These are phyloP conservation scores for Arctium minus DNA, from an alignment of 129 eudicot species.

Conservation along the genomic window DNA sequence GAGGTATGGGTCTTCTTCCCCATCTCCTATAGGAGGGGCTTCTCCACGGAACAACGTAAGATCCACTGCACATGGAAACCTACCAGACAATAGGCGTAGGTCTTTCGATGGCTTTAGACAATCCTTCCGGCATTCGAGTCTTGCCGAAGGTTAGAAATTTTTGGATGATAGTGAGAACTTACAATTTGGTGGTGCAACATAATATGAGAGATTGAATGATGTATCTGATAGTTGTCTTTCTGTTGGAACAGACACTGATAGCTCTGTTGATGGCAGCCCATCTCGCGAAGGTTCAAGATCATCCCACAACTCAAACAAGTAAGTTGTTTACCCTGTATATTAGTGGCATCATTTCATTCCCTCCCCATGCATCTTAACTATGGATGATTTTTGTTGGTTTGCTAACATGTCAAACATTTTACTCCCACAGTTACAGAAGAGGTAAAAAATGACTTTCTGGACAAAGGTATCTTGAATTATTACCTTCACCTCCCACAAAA, in stretches of 20 bases:
- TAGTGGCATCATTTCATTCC: background rate
- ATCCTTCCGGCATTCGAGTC: constrained; percentile 25
- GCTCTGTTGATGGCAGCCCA: constrained; percentile 37
- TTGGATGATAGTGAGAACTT: constrained; percentile 9
- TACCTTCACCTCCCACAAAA: background rate
- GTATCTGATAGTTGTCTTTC: constrained; percentile 46
- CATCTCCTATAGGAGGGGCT: constrained; percentile 27
- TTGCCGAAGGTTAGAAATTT: constrained; percentile 35
- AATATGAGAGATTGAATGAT: constrained; percentile 34
- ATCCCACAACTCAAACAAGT: constrained; percentile 37
- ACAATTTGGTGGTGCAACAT: constrained; percentile 30
- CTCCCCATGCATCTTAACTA: background rate
- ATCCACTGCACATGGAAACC: constrained; percentile 6
- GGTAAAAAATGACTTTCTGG: background rate
- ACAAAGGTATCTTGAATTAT: background rate
- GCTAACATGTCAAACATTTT: background rate
- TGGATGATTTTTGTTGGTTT: background rate
- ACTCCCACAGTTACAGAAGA: background rate
- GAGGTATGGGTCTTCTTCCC: constrained; percentile 45
- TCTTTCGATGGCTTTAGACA: constrained; percentile 36
- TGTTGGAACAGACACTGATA: constrained; percentile 67
- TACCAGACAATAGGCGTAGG: constrained; percentile 32
- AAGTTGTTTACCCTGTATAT: constrained; percentile 9
- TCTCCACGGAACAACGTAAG: constrained; percentile 22
- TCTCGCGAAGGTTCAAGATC: constrained; percentile 40